A percentile compares a stretch with the other conserved stretches of the same genome.
Evolutionary conservation across 441 rosid species (phyloP).

Genomic region (Corymbia calophylla): DNA sequence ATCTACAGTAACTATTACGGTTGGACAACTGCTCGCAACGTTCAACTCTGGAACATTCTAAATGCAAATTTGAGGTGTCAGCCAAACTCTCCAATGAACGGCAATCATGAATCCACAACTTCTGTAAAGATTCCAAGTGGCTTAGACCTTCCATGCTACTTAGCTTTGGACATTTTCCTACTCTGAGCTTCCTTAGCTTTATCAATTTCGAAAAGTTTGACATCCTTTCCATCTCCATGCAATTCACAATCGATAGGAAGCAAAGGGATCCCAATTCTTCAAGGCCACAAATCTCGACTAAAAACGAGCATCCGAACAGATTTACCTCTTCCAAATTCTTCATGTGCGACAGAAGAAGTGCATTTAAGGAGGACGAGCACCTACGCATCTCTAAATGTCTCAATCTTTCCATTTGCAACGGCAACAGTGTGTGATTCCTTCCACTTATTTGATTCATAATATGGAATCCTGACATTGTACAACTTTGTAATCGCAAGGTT

Average conservation of each 20-base stretch:
- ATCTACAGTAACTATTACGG: not conserved
- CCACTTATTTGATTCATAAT: no score
- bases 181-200: not conserved
- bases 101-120: not conserved
- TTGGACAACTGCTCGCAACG: not conserved
- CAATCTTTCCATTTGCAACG: fast-evolving
- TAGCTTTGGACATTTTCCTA: not conserved
- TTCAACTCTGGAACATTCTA: not conserved
- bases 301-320: fast-evolving
- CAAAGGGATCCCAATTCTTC: not conserved
- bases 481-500: not conserved
- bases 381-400: not conserved
- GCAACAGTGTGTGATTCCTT: no score
- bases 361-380: fast-evolving
- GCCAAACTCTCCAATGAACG: not conserved
- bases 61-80: not conserved
- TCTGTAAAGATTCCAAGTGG: not conserved
- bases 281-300: not conserved
- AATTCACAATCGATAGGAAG: not conserved
- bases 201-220: not conserved
- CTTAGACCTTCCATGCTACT: not conserved
- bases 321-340: not conserved
- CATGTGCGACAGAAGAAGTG: not conserved
- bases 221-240: not conserved
- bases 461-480: not conserved